Conservation (phyloP, 2,329 filamentous ascomycete genomes). For the Apiospora saccharicola region DNA sequence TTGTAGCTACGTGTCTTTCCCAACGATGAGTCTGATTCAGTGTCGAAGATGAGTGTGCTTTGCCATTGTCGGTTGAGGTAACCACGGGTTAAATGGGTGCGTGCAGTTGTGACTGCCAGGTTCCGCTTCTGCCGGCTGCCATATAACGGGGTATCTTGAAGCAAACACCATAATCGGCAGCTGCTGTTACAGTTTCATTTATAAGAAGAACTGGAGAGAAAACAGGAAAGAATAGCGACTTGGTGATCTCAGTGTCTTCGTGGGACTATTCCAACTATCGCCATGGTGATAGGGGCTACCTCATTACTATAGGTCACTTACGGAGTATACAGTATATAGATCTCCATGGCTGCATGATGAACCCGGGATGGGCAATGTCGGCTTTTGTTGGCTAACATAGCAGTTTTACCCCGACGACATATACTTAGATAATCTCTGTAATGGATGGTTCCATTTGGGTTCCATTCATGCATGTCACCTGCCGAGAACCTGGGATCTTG, state of each 20-base stretch:
- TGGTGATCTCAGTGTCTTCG: background rate
- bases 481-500: background rate
- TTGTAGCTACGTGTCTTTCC: background rate
- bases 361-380: background rate
- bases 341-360: too few relatives aligned
- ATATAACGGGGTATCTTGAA: background rate
- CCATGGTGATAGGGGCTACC: background rate
- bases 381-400: background rate
- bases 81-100: background rate
- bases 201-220: too few relatives aligned
- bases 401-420: too few relatives aligned
- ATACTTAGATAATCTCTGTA: background rate
- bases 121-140: conserved; percentile 5
- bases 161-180: background rate
- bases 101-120: conserved; percentile 2
- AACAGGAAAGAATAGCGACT: background rate
- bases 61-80: conserved; percentile 9
- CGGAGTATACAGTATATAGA: background rate
- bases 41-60: background rate
- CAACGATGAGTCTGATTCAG: background rate
- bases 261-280: too few relatives aligned
- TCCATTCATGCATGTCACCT: conserved; percentile 16
- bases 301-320: background rate
- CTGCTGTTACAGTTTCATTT: too few relatives aligned
- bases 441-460: background rate